Evolutionary conservation across 2,329 filamentous ascomycete genomes (phyloP).

Genomic region (Alternaria sp.): DNA sequence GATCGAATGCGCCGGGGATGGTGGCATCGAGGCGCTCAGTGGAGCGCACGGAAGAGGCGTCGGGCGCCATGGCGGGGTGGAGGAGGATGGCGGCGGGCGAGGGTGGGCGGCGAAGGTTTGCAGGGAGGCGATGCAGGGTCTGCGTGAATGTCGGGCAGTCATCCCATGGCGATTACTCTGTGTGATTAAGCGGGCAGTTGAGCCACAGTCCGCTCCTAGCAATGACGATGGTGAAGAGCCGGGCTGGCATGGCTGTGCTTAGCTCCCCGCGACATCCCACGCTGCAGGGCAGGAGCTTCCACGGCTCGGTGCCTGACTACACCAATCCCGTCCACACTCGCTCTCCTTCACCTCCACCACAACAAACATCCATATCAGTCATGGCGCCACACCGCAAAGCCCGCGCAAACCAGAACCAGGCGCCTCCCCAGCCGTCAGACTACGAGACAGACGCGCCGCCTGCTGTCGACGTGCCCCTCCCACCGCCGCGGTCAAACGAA

Average conservation of each 20-base stretch:
- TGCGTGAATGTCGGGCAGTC: not conserved
- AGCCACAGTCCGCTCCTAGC: constrained; percentile 14
- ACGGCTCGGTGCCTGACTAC: not conserved
- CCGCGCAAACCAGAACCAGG: constrained; percentile 36
- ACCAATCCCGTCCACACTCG: not conserved
- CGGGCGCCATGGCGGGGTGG: constrained; percentile 37
- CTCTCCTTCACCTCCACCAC: not conserved
- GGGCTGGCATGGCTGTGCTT: constrained; percentile 1
- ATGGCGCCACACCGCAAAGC: constrained; percentile 44
- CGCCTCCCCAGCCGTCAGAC: constrained; percentile 58
- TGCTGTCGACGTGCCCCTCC: constrained; percentile 48
- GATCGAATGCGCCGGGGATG: constrained; percentile 58
- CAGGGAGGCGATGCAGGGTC: not conserved
- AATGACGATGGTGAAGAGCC: constrained; percentile 19
- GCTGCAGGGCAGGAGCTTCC: not conserved
- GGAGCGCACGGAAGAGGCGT: constrained; percentile 30
- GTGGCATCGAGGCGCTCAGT: constrained; percentile 50
- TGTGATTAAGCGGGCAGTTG: constrained; percentile 17
- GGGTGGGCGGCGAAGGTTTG: not conserved
- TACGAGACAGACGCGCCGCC: constrained; percentile 58
- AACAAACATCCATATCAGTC: constrained; percentile 1
- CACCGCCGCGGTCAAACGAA: constrained; percentile 72
- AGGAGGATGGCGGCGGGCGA: not conserved
- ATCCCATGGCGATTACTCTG: constrained; percentile 11
- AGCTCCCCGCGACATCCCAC: not conserved